These are phyloP conservation scores for Paraconiothyrium brasiliense DNA, from an alignment of 2,329 filamentous ascomycete species.

Conservation along the genomic window DNA sequence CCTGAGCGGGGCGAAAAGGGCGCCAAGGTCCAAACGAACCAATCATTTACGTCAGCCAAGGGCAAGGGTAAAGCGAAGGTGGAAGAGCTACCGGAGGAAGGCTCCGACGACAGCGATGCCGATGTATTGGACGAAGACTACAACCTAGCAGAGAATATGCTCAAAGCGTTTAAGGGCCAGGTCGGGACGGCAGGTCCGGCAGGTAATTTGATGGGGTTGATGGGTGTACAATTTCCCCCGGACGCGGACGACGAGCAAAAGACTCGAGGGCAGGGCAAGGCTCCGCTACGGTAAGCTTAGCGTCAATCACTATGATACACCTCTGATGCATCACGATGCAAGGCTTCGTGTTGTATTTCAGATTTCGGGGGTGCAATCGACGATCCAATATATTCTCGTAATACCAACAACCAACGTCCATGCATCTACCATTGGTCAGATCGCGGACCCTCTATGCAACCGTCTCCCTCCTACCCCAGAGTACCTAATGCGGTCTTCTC, in stretches of 20 bases:
- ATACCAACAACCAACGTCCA: neutral
- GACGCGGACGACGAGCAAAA: conserved; percentile 71
- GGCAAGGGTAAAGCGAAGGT: conserved; percentile 41
- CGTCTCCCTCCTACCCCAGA: neutral
- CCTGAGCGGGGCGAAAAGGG: conserved; percentile 25
- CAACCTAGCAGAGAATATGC: conserved; percentile 86
- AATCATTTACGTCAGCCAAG: conserved; percentile 32
- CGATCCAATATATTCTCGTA: neutral
- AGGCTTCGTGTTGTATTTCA: neutral
- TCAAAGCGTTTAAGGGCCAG: conserved; percentile 93
- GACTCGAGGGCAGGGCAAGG: conserved; percentile 16
- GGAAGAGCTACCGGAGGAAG: conserved; percentile 24
- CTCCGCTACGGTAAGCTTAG: conserved; percentile 5
- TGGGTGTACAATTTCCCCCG: conserved; percentile 83
- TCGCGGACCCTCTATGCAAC: neutral
- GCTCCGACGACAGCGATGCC: conserved; percentile 59
- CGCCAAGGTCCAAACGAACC: conserved; percentile 21
- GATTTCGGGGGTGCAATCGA: neutral
- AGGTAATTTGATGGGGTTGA: conserved; percentile 84
- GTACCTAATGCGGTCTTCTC: neutral
- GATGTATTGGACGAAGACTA: conserved; percentile 77
- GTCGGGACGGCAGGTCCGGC: conserved; percentile 85
- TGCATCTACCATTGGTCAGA: neutral
- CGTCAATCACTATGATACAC: neutral
- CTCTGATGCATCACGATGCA: neutral